Base-by-base conservation (phyloP, 345 rosid genomes). In the Raphanus sativus region DNA sequence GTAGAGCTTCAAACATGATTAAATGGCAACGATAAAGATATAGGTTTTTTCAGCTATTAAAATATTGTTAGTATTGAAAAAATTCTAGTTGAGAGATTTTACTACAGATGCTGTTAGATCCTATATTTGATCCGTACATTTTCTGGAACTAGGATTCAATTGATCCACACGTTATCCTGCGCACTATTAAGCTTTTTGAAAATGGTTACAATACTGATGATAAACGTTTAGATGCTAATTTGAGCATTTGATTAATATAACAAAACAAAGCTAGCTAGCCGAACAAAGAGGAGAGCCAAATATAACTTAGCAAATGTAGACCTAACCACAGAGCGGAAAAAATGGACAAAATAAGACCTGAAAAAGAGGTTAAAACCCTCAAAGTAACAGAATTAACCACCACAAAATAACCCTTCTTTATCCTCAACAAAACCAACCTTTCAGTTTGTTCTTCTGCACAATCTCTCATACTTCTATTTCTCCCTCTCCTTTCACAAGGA, bases 401-500 rank as follows among this genome's bases (percentile, higher is more conserved):
- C 71, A 74, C 78, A 79, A 73, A 74, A 55, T 63, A 62, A 62
- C 71, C 73, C 68, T 69, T 69, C 75, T 79, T 69, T 69, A 73
- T 56, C 56, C 5, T 4, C 82, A 55, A 69, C 75, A 69, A 74
- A 74, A 63, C 52, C 71, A 80, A 69, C 33, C 67, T 6, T 17
- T 69, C 66, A 69, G 21, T 74, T 79, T 69, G 66, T 74, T 80
- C 79, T 80, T 74, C 75, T 63, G 16, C 75, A 58, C n/a, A 62
- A 68, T 80, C 56, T 79, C 42, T 73, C 66, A 17, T 10, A 74
- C 62, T 69, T 80, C 62, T 80, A 74, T 73, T 52, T 75, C 69
- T 67, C 62, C 83, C 77, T 73, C 70, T 81, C 76, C 83, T 73
- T 72, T 61, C 65, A 64, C 76, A 80, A 77, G 85, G 84, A 81